A percentile compares a stretch with the other conserved stretches of the same genome.
These are phyloP conservation scores for Cryomyces minteri DNA, from an alignment of 495 filamentous ascomycete species.

Conservation along the genomic window DNA sequence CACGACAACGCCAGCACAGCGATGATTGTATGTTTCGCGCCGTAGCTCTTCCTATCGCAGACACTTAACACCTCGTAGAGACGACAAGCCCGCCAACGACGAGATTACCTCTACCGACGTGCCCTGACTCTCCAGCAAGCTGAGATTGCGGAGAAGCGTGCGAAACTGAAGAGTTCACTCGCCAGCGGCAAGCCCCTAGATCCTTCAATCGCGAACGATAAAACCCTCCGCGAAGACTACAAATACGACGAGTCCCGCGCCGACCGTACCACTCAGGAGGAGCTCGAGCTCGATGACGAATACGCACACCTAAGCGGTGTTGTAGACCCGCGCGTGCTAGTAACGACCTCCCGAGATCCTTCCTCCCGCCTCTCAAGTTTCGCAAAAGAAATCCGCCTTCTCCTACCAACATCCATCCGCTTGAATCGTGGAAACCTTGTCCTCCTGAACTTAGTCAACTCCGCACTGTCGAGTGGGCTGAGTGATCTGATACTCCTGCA, in stretches of 20 bases:
- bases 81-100: slow-evolving; percentile 64
- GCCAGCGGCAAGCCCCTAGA: slow-evolving; percentile 76
- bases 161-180: slow-evolving; percentile 68
- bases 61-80: slow-evolving; percentile 17
- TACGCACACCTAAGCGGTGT: slow-evolving; percentile 72
- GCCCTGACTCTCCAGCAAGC: slow-evolving; percentile 72
- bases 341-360: slow-evolving; percentile 81
- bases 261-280: slow-evolving; percentile 39
- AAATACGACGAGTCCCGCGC: slow-evolving; percentile 74
- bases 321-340: slow-evolving; percentile 70
- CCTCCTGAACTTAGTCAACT: slow-evolving; percentile 63
- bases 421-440: slow-evolving; percentile 85
- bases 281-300: slow-evolving; percentile 86
- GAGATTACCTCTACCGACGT: slow-evolving; percentile 86
- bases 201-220: slow-evolving; percentile 77
- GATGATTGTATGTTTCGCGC: no score
- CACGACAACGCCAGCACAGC: no score
- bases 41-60: no score
- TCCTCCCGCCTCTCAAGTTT: slow-evolving; percentile 71
- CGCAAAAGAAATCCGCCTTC: slow-evolving; percentile 84
- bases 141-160: slow-evolving; percentile 77
- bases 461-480: slow-evolving; percentile 58
- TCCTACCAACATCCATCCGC: slow-evolving; percentile 79
- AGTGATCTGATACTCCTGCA: slow-evolving; percentile 79
- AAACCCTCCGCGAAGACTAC: slow-evolving; percentile 66